Evolutionary conservation across 1,284 basidiomycete species (phyloP), one percentile per base, ranked within the genome.

Genomic region (Irpex sp.): DNA sequence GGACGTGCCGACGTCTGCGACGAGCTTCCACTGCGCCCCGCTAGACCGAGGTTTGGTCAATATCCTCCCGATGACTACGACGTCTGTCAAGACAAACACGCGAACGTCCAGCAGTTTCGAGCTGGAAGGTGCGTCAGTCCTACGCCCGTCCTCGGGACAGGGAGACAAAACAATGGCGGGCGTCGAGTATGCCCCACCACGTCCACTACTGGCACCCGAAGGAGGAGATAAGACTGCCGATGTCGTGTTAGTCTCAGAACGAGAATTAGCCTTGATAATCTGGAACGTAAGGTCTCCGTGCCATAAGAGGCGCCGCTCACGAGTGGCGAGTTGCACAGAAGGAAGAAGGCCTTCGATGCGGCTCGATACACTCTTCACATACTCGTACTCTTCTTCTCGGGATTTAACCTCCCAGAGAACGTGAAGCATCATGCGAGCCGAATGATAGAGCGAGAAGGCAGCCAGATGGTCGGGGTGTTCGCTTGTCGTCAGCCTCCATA

Each of bases 371-470:
- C 79, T 75, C 72, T 90, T 89, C 37, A 92, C 78, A 56, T 86
- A 76, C 26, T 88, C 83, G 72, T 94, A 93, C 66, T 94, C 92
- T 63, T 94, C 92, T 74, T 96, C 93, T 17, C 91, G 84, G 3
- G 83, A 76, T 73, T 94, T 95, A 65, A 94, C 91, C 67, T 94
- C 92, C 58, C 88, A 86, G 75, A 97, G 83, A 1, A 89, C 87
- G 26, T 85, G 82, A 59, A 95, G 85, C 40, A 89, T 82, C 65
- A 86, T 77, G 62, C 91, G 86, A 5, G 86, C 88, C 3, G 85
- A 83, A 63, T 87, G 83, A 31, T 89, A 77, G 21, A 95, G 79
- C 1, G 86, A 86, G 51, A 90, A 79, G 0, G 89, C 86, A 0
- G 86, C 76, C 26, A 89, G 70, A 69, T 92, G 86, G 66, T 93